phyloP scores from a whole-genome alignment of 441 rosid genomes.

The Viola pubescens region DNA sequence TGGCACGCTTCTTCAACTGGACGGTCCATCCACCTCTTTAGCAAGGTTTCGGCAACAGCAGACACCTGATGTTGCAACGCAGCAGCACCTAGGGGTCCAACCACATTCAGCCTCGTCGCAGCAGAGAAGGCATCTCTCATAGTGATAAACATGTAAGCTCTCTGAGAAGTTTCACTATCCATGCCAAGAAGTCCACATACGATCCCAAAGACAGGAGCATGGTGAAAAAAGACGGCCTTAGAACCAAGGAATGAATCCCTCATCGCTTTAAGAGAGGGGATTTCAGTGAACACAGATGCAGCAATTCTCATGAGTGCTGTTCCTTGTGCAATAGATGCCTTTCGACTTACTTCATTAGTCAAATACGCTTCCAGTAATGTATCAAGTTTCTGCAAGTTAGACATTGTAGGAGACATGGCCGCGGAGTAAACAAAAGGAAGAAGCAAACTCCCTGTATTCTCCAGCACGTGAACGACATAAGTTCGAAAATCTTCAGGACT shows the following conservation, averaged over 20 bases:
- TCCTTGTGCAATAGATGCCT: constrained; percentile 75
- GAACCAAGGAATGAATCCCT: constrained; percentile 38
- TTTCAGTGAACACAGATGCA: constrained; percentile 57
- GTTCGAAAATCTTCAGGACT: constrained; percentile 43
- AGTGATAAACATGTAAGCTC: constrained; percentile 70
- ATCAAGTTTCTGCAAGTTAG: constrained; percentile 49
- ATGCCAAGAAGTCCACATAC: constrained; percentile 73
- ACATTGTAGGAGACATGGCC: constrained; percentile 34
- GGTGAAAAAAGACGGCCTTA: constrained; percentile 45
- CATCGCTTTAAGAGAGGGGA: constrained; percentile 46
- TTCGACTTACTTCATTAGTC: constrained; percentile 66
- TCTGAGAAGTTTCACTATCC: constrained; percentile 53
- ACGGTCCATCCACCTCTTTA: constrained; percentile 52
- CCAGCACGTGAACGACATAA: constrained; percentile 45
- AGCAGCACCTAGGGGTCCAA: constrained; percentile 72
- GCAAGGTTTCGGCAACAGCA: constrained; percentile 45
- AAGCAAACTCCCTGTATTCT: constrained; percentile 65
- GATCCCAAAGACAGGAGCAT: constrained; percentile 74
- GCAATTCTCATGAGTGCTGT: constrained; percentile 74
- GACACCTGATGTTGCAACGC: constrained; percentile 71
- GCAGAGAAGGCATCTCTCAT: constrained; percentile 69
- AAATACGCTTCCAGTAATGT: constrained; percentile 52
- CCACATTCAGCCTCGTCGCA: constrained; percentile 73
- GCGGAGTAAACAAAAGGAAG: constrained; percentile 77
- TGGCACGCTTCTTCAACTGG: constrained; percentile 70